Evolutionary conservation across 257 asterid species (phyloP).

Genomic region (Capsicum chinense): DNA sequence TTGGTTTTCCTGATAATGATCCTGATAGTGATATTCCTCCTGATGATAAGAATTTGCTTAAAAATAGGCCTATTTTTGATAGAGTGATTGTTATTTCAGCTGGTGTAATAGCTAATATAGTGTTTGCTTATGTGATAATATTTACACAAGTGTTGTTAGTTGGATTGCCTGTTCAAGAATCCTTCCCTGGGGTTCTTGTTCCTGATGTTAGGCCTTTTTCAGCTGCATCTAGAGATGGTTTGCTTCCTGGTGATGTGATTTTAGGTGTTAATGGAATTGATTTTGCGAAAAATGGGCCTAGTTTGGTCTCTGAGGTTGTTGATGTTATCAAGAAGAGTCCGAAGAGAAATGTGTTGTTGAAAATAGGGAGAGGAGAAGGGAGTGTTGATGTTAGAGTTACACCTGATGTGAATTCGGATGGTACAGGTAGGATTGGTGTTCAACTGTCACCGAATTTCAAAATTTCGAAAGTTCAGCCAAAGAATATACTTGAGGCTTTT

Average conservation of each 20-base stretch:
- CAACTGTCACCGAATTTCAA: slow-evolving; percentile 82
- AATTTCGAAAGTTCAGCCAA: slow-evolving; percentile 65
- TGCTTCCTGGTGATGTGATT: slow-evolving; percentile 87
- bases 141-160: slow-evolving; percentile 76
- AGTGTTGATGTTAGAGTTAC: slow-evolving; percentile 59
- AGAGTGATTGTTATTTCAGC: slow-evolving; percentile 90
- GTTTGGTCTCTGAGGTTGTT: slow-evolving; percentile 79
- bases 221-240: slow-evolving; percentile 85
- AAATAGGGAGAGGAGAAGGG: slow-evolving; percentile 61
- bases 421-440: slow-evolving; percentile 88
- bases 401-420: slow-evolving; percentile 81
- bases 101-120: slow-evolving; percentile 87
- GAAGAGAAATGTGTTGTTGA: slow-evolving; percentile 58
- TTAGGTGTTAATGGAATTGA: slow-evolving; percentile 68
- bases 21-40: slow-evolving; percentile 92
- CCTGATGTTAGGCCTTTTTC: slow-evolving; percentile 94
- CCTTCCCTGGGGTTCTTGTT: slow-evolving; percentile 93
- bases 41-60: slow-evolving; percentile 80
- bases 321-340: slow-evolving; percentile 72
- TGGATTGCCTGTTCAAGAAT: slow-evolving; percentile 97
- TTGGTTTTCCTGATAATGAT: slow-evolving; percentile 97
- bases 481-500: slow-evolving; percentile 61
- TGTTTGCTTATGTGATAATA: slow-evolving; percentile 78
- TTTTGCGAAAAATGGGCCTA: slow-evolving; percentile 61
- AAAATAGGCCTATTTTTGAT: slow-evolving; percentile 84